Percentiles rank a stretch among this genome's conserved stretches.
Conservation (phyloP, 1,139 yeast genomes). For the Suhomyces choctaworum region DNA sequence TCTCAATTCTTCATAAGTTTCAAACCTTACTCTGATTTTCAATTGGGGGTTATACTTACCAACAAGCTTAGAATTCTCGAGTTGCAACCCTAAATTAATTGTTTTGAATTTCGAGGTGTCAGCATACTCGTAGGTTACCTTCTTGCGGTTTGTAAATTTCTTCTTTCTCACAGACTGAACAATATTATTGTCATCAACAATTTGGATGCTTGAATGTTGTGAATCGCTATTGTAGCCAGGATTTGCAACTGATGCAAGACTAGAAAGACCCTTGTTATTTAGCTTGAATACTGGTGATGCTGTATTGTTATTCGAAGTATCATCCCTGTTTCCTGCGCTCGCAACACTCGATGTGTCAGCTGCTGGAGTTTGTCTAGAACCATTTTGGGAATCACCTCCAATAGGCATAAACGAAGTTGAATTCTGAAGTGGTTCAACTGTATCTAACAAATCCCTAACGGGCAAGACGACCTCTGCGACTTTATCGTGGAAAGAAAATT, state of each 20-base stretch:
- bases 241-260: not conserved
- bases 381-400: constrained; percentile 2
- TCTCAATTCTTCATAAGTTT: constrained; percentile 65
- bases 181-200: constrained; percentile 34
- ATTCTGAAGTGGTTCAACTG: constrained; percentile 2
- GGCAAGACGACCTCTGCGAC: constrained; percentile 67
- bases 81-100: constrained; percentile 38
- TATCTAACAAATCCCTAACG: constrained; percentile 46
- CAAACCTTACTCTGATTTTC: constrained; percentile 62
- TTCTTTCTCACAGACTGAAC: constrained; percentile 31
- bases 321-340: not conserved
- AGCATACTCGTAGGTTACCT: constrained; percentile 28
- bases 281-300: not conserved
- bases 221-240: constrained; percentile 7
- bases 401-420: constrained; percentile 9
- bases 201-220: constrained; percentile 21
- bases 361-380: not conserved
- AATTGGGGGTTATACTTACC: constrained; percentile 53
- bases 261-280: not conserved
- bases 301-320: not conserved
- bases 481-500: constrained; percentile 76
- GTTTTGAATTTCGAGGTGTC: constrained; percentile 48
- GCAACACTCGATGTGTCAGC: not conserved
- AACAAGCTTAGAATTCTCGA: constrained; percentile 34
- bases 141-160: constrained; percentile 30